These are phyloP conservation scores for Colletotrichum spinosum DNA, from an alignment of 2,329 filamentous ascomycete genomes.

Conservation along the genomic window DNA sequence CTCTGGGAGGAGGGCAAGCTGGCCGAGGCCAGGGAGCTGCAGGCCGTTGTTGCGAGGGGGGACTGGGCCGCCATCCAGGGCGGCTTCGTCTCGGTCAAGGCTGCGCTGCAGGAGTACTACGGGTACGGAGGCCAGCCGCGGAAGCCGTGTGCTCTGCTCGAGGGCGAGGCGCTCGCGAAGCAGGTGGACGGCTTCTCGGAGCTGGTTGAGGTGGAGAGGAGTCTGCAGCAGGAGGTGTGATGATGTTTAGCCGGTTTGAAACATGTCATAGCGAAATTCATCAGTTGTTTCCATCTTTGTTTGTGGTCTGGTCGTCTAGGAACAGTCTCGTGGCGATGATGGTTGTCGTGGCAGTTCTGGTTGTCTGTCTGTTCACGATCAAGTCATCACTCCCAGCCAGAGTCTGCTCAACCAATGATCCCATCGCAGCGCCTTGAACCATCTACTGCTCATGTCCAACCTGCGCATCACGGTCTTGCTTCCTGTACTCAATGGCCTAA, in stretches of 20 bases:
- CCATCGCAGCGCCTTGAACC: too few species aligned
- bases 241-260: too few species aligned
- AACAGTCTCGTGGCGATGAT: too few species aligned
- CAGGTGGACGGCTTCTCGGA: slow-evolving; percentile 46
- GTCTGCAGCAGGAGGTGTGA: slow-evolving; percentile 14
- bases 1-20: slow-evolving; percentile 69
- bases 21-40: slow-evolving; percentile 71
- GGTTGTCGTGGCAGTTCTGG: too few species aligned
- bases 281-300: neutral
- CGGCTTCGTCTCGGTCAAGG: slow-evolving; percentile 77
- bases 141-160: slow-evolving; percentile 56
- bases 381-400: too few species aligned
- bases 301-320: too few species aligned
- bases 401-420: too few species aligned
- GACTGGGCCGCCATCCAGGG: slow-evolving; percentile 79
- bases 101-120: slow-evolving; percentile 69
- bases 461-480: too few species aligned
- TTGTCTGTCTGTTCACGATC: too few species aligned
- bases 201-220: slow-evolving; percentile 43
- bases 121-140: slow-evolving; percentile 73
- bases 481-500: too few species aligned
- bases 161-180: slow-evolving; percentile 41
- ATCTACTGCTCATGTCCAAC: too few species aligned
- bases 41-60: slow-evolving; percentile 72
- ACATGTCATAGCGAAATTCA: neutral